phyloP scores from a whole-genome alignment of 306 rosid genomes.

The Prunus salicina region DNA sequence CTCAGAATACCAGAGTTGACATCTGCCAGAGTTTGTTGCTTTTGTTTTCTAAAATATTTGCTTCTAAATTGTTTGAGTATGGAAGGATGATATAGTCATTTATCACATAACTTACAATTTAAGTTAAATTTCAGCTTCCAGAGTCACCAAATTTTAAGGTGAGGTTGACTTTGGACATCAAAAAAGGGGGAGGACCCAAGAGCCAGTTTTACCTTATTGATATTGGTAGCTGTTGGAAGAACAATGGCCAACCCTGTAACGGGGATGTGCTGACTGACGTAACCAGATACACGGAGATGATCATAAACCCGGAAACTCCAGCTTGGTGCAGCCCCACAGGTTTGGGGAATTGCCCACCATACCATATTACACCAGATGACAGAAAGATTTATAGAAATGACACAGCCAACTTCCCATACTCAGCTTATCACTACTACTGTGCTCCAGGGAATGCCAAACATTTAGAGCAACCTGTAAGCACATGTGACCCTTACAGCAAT shows the following conservation, averaged over 20 bases:
- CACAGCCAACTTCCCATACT: constrained; percentile 65
- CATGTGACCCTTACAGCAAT: constrained; percentile 79
- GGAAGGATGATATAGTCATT: neutral
- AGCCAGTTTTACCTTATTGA: constrained; percentile 68
- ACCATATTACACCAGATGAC: constrained; percentile 61
- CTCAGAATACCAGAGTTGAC: neutral
- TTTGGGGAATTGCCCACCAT: constrained; percentile 65
- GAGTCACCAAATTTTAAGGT: constrained; percentile 64
- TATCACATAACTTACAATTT: neutral
- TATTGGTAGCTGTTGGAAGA: constrained; percentile 75
- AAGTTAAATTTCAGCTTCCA: constrained; percentile 45
- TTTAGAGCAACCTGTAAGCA: constrained; percentile 53
- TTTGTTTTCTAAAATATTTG: neutral
- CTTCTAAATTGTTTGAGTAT: neutral
- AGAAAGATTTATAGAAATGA: constrained; percentile 60
- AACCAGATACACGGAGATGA: constrained; percentile 66
- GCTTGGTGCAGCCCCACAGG: constrained; percentile 57
- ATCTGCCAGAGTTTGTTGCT: neutral
- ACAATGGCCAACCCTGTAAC: constrained; percentile 49
- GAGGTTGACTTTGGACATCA: constrained; percentile 44
- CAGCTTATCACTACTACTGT: constrained; percentile 72
- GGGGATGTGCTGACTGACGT: constrained; percentile 54
- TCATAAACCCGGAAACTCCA: constrained; percentile 50
- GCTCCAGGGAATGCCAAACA: constrained; percentile 69
- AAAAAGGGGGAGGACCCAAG: constrained; percentile 58